These are phyloP conservation scores for Beauveria medogensis DNA, from an alignment of 2,329 filamentous ascomycete genomes.

Conservation along the genomic window DNA sequence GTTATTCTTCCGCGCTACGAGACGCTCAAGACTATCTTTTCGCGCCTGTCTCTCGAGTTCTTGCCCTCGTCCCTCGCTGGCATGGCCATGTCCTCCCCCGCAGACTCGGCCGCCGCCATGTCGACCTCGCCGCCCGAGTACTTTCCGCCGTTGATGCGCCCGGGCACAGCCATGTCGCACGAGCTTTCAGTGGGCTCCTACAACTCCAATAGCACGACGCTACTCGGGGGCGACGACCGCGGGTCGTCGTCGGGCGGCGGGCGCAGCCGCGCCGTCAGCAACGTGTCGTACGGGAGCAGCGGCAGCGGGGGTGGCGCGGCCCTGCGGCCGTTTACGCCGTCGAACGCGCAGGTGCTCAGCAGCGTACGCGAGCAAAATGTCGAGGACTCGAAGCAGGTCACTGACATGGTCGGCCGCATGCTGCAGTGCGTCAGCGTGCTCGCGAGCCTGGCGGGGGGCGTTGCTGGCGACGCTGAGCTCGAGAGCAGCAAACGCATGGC, in stretches of 20 bases:
- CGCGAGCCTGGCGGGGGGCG: conserved; percentile 58
- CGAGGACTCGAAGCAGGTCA: conserved; percentile 69
- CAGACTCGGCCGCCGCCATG: conserved; percentile 40
- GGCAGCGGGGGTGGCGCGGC: conserved; percentile 31
- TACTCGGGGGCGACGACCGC: conserved; percentile 55
- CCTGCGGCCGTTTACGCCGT: conserved; percentile 45
- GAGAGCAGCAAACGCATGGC: conserved; percentile 72
- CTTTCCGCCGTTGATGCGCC: conserved; percentile 41
- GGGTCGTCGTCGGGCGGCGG: conserved; percentile 39
- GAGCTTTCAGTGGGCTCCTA: conserved; percentile 71
- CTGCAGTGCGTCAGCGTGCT: conserved; percentile 92
- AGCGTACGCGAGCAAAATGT: conserved; percentile 50
- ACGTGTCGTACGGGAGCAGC: conserved; percentile 61
- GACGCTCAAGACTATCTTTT: conserved; percentile 81
- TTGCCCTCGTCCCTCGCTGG: conserved; percentile 45
- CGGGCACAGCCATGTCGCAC: conserved; percentile 66
- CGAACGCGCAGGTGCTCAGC: conserved; percentile 28
- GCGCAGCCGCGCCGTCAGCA: conserved; percentile 76
- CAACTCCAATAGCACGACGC: conserved; percentile 70
- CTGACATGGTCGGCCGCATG: conserved; percentile 91
- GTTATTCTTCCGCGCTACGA: conserved; percentile 87
- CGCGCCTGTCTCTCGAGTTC: conserved; percentile 77
- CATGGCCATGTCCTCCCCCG: conserved; percentile 46
- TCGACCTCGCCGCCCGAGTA: conserved; percentile 45
- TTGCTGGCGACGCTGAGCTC: conserved; percentile 53